phyloP scores from a whole-genome alignment of 352 stramenopile genomes.

The Globisporangium barbulae region DNA sequence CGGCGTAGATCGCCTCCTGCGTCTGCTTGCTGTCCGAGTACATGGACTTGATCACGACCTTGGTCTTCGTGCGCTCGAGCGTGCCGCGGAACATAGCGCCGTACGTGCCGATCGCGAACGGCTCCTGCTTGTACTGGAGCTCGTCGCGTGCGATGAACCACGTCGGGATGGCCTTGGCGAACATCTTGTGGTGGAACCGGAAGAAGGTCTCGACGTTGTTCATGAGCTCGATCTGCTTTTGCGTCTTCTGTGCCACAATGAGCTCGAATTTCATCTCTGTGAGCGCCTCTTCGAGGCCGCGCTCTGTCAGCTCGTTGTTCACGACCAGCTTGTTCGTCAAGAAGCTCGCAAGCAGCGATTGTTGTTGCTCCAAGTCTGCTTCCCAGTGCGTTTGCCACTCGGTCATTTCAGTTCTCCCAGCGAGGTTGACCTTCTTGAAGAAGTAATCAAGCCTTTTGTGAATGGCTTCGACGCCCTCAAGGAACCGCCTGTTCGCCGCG shows the following conservation, averaged over 20 bases:
- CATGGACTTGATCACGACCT: constrained; percentile 32
- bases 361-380: neutral
- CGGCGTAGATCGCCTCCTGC: constrained; percentile 18
- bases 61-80: constrained; percentile 19
- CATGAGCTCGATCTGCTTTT: neutral
- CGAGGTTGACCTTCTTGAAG: constrained; percentile 4
- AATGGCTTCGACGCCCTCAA: neutral
- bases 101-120: constrained; percentile 29
- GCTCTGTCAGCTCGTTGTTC: neutral
- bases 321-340: neutral
- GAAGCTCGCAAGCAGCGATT: neutral
- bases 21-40: constrained; percentile 19
- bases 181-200: neutral
- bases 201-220: neutral
- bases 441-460: constrained; percentile 11
- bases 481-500: constrained; percentile 1
- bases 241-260: neutral
- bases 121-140: constrained; percentile 5
- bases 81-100: constrained; percentile 26
- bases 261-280: constrained; percentile 11
- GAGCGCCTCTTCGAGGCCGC: constrained; percentile 5
- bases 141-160: constrained; percentile 11
- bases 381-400: constrained; percentile 3
- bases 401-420: neutral
- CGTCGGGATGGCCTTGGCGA: neutral